A percentile compares a stretch with the other conserved stretches of the same genome.
These are phyloP conservation scores for Fusarium sp. DNA, from an alignment of 2,329 filamentous ascomycete species.

Conservation along the genomic window DNA sequence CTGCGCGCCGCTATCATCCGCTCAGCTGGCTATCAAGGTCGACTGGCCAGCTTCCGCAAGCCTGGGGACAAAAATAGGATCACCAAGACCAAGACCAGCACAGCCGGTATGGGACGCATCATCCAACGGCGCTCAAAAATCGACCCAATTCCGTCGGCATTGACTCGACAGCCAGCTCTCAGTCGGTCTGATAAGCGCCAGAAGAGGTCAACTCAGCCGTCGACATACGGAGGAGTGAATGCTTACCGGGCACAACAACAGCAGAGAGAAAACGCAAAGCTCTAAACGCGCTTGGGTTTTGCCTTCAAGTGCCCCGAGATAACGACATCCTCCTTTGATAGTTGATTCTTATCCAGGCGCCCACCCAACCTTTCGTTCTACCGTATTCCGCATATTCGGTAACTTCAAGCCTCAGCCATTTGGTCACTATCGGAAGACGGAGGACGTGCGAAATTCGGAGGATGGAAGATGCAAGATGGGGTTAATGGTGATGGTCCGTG, in stretches of 20 bases:
- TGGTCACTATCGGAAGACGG: not conserved
- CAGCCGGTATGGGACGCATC: not conserved
- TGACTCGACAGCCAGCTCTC: not conserved
- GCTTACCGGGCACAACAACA: constrained; percentile 33
- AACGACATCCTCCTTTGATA: fast-evolving
- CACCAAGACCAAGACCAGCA: not conserved
- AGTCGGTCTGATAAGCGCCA: constrained; percentile 7
- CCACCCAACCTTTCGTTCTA: not conserved
- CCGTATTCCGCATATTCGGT: not conserved
- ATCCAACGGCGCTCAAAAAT: not conserved
- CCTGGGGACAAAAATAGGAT: not conserved
- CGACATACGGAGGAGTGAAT: constrained; percentile 43
- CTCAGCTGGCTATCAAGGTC: constrained; percentile 39
- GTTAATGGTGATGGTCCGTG: not conserved
- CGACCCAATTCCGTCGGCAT: not conserved
- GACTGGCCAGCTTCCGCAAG: constrained; percentile 33
- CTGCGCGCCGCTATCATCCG: constrained; percentile 44
- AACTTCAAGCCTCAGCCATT: not conserved
- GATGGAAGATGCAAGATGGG: not conserved
- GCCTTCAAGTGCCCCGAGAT: not conserved
- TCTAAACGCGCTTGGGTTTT: not conserved
- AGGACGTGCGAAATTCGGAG: not conserved
- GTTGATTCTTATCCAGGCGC: not conserved
- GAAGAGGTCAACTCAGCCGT: constrained; percentile 6
- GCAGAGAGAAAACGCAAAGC: not conserved